Evolutionary conservation across 441 rosid genomes (phyloP).

Genomic region (Francoa sonchifolia): DNA sequence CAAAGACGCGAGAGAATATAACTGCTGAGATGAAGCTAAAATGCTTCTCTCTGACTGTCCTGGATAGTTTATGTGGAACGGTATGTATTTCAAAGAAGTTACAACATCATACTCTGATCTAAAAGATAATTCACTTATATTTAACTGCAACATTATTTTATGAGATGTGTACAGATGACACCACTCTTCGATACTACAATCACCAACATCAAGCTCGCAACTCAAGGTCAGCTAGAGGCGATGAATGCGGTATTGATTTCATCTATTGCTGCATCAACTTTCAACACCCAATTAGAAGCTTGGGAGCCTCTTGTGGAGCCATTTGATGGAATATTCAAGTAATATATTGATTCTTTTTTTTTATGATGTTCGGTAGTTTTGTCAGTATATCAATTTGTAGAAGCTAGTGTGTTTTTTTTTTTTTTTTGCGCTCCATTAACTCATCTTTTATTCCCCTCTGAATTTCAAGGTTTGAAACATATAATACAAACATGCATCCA

Average conservation of each 20-base stretch:
- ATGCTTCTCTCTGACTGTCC: constrained; percentile 73
- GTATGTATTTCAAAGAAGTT: constrained; percentile 31
- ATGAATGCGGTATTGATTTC: constrained; percentile 95
- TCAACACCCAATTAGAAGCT: constrained; percentile 87
- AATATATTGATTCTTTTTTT: constrained; percentile 15
- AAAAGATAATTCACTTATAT: too few species aligned
- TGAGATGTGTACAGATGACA: constrained; percentile 94
- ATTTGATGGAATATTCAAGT: constrained; percentile 99
- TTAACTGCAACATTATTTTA: too few species aligned
- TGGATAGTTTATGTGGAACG: constrained; percentile 92
- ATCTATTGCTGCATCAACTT: constrained; percentile 92
- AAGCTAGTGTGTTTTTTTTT: too few species aligned
- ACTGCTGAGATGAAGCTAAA: constrained; percentile 80
- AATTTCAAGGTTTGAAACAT: constrained; percentile 75
- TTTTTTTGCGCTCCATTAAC: too few species aligned
- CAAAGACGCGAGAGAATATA: constrained; percentile 76
- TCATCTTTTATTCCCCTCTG: neutral
- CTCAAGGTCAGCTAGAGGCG: constrained; percentile 89
- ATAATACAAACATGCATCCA: constrained; percentile 45
- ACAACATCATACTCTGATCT: constrained; percentile 1
- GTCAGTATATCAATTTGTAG: neutral
- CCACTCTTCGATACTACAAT: constrained; percentile 85
- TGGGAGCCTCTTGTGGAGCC: constrained; percentile 99
- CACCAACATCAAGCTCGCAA: constrained; percentile 89
- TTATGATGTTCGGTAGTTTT: constrained; percentile 7